These are phyloP conservation scores for Verticillium isaacii DNA, from an alignment of 2,329 filamentous ascomycete genomes.

Conservation along the genomic window DNA sequence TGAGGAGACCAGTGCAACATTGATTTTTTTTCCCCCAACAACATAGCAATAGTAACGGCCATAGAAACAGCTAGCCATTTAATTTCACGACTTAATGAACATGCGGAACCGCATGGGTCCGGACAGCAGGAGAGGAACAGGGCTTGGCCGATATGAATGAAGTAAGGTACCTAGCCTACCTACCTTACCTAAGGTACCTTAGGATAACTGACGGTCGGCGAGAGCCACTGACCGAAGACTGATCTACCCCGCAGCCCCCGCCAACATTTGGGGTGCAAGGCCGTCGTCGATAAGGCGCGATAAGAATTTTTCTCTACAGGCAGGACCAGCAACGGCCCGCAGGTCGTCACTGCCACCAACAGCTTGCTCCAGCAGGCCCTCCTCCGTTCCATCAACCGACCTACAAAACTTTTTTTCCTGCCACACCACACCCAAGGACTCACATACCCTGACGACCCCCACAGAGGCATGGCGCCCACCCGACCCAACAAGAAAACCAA, in stretches of 20 bases:
- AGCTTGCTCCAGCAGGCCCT: neutral
- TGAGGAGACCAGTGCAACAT: neutral
- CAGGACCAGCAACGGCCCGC: neutral
- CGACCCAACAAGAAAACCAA: slow-evolving; percentile 32
- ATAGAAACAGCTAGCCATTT: slow-evolving; percentile 1
- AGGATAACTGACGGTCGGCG: neutral
- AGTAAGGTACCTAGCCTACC: neutral
- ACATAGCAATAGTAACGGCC: neutral
- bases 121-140: neutral
- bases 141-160: neutral
- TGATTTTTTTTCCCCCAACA: neutral
- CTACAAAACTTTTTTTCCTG: neutral
- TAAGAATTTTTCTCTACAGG: slow-evolving; percentile 11
- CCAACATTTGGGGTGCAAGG: neutral
- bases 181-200: too few species aligned
- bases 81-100: slow-evolving; percentile 1
- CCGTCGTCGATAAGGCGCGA: slow-evolving; percentile 1
- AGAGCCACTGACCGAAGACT: neutral
- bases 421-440: neutral
- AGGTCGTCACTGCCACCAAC: neutral
- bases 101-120: neutral
- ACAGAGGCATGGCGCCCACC: slow-evolving; percentile 32
- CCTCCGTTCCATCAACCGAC: neutral
- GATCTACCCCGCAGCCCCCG: neutral
- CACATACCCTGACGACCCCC: neutral